A percentile compares a stretch with the other conserved stretches of the same genome.
Conservation (phyloP, 768 basidiomycete species). For the Punctularia strigosozonata region DNA sequence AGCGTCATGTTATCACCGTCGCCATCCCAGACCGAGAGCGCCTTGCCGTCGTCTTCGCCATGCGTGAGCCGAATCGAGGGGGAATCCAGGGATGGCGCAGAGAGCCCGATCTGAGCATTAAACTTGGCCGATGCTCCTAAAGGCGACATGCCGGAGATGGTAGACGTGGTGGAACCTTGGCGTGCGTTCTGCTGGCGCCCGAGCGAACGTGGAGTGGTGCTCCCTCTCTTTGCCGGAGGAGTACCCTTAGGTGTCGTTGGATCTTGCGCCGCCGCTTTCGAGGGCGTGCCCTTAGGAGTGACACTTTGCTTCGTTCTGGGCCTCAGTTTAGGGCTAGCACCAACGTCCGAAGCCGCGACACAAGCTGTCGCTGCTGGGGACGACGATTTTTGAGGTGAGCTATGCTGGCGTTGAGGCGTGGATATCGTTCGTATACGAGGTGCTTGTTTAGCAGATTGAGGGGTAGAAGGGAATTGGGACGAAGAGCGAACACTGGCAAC, state of each 20-base stretch:
- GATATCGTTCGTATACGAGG: no score
- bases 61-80: conserved; percentile 17
- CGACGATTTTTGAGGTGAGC: conserved; percentile 28
- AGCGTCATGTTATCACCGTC: conserved; percentile 52
- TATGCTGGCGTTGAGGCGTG: no score
- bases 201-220: conserved; percentile 12
- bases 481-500: no score
- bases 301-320: conserved; percentile 8
- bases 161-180: conserved; percentile 7
- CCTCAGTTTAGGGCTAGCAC: conserved; percentile 7
- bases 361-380: conserved; percentile 22
- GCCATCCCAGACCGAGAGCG: conserved; percentile 32
- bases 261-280: conserved; percentile 8
- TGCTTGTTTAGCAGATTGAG: no score
- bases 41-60: conserved; percentile 8
- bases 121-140: no score
- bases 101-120: no score
- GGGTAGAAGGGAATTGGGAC: no score
- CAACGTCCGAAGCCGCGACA: conserved; percentile 9
- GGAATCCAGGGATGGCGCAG: conserved; percentile 12
- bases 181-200: conserved; percentile 13
- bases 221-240: conserved; percentile 8
- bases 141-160: conserved; percentile 5
- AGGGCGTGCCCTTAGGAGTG: conserved; percentile 5
- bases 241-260: conserved; percentile 10